Base-by-base conservation (phyloP, 495 filamentous ascomycete genomes). In the Hypoxylon rickii region DNA sequence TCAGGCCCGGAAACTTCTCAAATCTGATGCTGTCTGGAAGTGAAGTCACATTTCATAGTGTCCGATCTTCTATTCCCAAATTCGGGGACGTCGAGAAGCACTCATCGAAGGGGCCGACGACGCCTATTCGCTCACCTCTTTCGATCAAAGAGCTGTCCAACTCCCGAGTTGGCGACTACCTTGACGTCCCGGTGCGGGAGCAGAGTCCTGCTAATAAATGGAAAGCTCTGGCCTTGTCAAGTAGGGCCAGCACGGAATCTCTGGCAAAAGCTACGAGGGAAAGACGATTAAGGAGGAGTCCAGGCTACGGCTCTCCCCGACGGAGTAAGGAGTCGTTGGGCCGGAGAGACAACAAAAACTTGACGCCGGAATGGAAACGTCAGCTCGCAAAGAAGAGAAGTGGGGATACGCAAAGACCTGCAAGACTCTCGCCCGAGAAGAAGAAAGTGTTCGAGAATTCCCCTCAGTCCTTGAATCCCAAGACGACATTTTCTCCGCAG, bases 231-330 rank as follows among this genome's bases (percentile, higher is more conserved):
- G 2, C 32, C 33, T 36, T 50, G 20, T 58, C 59, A 13, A 66
- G 59, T 31, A 54, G 41, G 21, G 43, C 50, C 15, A 69, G 66
- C 34, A 51, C 56, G 5, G 63, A 66, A 53, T 64, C 59, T 4
- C 44, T 66, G 3, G 51, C 57, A 12, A 57, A 44, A 15, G 50
- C 43, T 16, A 48, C 57, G 5, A 66, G 62, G 40, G 60, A 66
- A 60, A 59, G 66, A 39, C 66, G 66, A 24, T 29, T 66, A 22
- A 58, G 44, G 12, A 59, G 66, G 21, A 61, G 34, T 54, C 42
- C 46, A 29, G 46, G 45, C 11, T 38, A 44, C 33, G 20, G 11
- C 11, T 22, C 29, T 11, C 45, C 44, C 33, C 45, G 50, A 26
- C 37, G 29, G 17, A 64, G 55, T 19, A 40, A 59, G 24, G 58